Evolutionary conservation across 2,329 filamentous ascomycete genomes (phyloP).

Genomic region (Epichloe baconii): DNA sequence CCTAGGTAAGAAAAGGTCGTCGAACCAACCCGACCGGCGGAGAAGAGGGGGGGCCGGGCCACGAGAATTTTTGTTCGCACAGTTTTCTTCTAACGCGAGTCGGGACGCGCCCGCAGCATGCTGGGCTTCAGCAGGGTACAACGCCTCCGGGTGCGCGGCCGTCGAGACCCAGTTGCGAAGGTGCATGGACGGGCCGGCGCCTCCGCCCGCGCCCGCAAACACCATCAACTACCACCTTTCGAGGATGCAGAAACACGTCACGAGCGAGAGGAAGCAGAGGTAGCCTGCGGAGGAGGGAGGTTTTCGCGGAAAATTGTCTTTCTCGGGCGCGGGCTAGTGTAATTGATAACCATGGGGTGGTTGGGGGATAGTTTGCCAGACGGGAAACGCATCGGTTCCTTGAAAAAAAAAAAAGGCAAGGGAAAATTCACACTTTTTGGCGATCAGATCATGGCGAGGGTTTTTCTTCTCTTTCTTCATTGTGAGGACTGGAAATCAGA

Average conservation of each 20-base stretch:
- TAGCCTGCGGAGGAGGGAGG: conserved; percentile 5
- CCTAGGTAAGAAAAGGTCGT: conserved; percentile 31
- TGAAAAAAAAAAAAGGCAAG: no score
- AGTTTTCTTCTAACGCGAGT: neutral
- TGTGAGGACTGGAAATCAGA: neutral
- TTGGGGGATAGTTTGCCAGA: no score
- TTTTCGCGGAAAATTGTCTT: no score
- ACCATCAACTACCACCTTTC: conserved; percentile 89
- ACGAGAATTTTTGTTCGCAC: no score
- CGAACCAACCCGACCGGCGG: no score
- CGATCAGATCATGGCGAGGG: neutral
- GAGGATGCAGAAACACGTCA: conserved; percentile 63
- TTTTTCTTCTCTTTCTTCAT: neutral
- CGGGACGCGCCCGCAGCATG: conserved; percentile 41
- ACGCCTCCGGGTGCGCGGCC: conserved; percentile 41
- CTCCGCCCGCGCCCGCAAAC: conserved; percentile 38
- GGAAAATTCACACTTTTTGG: neutral
- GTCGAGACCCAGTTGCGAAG: conserved; percentile 47
- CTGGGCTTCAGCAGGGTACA: conserved; percentile 71
- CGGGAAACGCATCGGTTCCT: no score
- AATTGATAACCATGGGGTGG: no score
- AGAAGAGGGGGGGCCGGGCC: no score
- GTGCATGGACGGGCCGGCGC: conserved; percentile 70
- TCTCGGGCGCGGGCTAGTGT: no score
- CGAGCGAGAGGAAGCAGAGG: conserved; percentile 24